Conservation (phyloP, 345 rosid genomes). For the Pelargonium nanum region DNA sequence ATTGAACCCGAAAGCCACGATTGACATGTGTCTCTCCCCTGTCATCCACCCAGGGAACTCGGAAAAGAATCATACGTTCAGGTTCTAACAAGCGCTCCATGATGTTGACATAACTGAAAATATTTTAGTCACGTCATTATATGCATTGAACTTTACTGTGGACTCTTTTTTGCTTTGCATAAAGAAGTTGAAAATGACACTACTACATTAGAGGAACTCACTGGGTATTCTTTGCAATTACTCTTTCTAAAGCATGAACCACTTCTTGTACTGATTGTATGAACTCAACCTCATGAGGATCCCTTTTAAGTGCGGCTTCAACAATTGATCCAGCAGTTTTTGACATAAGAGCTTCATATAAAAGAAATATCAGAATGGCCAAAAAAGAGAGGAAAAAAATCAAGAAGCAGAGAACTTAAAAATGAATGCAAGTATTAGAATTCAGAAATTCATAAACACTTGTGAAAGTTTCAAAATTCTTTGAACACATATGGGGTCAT, state of each 20-base stretch:
- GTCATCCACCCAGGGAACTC: constrained; percentile 98
- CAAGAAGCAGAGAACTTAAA: neutral
- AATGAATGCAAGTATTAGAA: neutral
- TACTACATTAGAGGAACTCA: constrained; percentile 35
- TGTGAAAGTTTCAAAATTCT: neutral
- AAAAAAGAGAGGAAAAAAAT: constrained; percentile 9
- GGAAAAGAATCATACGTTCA: constrained; percentile 80
- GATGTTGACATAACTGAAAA: constrained; percentile 82
- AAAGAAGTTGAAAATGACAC: constrained; percentile 18
- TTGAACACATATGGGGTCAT: too few species aligned
- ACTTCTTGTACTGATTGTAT: constrained; percentile 90
- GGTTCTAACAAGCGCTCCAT: constrained; percentile 96
- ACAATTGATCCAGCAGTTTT: constrained; percentile 97
- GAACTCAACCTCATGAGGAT: constrained; percentile 92
- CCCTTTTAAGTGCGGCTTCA: constrained; percentile 81
- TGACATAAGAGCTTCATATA: constrained; percentile 91
- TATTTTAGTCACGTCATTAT: constrained; percentile 16
- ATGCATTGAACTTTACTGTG: constrained; percentile 4
- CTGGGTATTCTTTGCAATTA: constrained; percentile 91
- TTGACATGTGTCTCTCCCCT: constrained; percentile 95
- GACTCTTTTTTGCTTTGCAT: constrained; percentile 10
- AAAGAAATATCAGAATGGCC: constrained; percentile 13
- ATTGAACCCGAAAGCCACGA: constrained; percentile 92
- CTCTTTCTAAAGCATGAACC: constrained; percentile 96
- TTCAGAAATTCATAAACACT: neutral